Percentiles rank a stretch among this genome's conserved stretches.
These are phyloP conservation scores for Plectosphaerella cucumerina DNA, from an alignment of 2,329 filamentous ascomycete genomes.

Conservation along the genomic window DNA sequence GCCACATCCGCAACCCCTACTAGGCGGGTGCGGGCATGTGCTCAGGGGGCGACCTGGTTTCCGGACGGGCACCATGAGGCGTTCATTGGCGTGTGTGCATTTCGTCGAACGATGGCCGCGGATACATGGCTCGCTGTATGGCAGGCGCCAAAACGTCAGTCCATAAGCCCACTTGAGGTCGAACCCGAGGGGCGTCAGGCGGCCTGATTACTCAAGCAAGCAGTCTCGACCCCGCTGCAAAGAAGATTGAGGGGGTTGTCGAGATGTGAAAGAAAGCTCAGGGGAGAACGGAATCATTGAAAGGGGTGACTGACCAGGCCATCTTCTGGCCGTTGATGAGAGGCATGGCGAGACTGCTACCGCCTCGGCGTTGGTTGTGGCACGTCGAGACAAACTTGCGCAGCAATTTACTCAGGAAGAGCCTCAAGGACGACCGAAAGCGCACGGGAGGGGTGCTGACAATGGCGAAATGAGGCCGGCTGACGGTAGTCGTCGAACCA, in stretches of 20 bases:
- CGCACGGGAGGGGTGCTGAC: not conserved
- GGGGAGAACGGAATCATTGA: slow-evolving; percentile 3
- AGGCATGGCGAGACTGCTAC: slow-evolving; percentile 51
- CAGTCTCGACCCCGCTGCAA: not conserved
- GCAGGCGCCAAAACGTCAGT: slow-evolving; percentile 11
- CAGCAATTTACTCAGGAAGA: not conserved
- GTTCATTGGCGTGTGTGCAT: slow-evolving; percentile 64
- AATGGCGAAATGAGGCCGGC: too few species aligned
- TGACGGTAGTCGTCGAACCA: too few species aligned
- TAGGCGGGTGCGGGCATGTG: slow-evolving; percentile 62
- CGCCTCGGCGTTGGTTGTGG: not conserved
- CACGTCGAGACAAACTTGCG: not conserved
- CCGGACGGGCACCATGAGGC: slow-evolving; percentile 65
- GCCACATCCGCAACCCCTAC: slow-evolving; percentile 57
- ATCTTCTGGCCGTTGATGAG: slow-evolving; percentile 68
- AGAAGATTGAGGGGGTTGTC: not conserved
- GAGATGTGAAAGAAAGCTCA: slow-evolving; percentile 5
- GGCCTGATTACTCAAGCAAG: not conserved
- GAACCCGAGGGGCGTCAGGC: not conserved
- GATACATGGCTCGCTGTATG: slow-evolving; percentile 64
- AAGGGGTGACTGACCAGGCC: slow-evolving; percentile 57
- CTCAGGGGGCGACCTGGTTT: slow-evolving; percentile 69
- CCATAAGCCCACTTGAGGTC: not conserved
- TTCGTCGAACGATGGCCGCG: slow-evolving; percentile 73
- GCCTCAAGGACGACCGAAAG: not conserved